These are phyloP conservation scores for Penicillium sumatraense DNA, from an alignment of 2,329 filamentous ascomycete species.

Conservation along the genomic window DNA sequence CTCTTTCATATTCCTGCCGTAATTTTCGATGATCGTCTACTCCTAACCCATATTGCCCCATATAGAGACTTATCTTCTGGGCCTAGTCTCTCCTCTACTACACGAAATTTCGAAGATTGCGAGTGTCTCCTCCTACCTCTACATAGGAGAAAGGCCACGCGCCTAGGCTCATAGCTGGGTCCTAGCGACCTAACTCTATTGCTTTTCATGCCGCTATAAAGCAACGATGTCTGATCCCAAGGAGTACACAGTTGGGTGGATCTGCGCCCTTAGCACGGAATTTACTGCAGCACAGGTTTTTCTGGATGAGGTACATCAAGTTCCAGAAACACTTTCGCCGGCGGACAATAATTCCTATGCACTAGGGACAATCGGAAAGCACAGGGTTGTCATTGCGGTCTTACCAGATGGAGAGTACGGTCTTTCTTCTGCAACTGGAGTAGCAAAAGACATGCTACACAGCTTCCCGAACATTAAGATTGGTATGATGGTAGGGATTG, in stretches of 20 bases:
- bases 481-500: slow-evolving; percentile 53
- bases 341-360: slow-evolving; percentile 34
- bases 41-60: too few relatives aligned
- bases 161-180: too few relatives aligned
- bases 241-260: slow-evolving; percentile 1
- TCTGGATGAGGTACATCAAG: slow-evolving; percentile 45
- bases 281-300: slow-evolving; percentile 43
- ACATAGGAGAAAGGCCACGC: too few relatives aligned
- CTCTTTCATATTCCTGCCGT: too few relatives aligned
- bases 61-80: too few relatives aligned
- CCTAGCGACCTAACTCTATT: too few relatives aligned
- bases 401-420: slow-evolving; percentile 38
- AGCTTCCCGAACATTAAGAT: slow-evolving; percentile 37
- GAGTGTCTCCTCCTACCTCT: too few relatives aligned
- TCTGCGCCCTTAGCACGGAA: slow-evolving; percentile 21
- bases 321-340: slow-evolving; percentile 16
- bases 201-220: too few relatives aligned
- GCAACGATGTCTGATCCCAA: slow-evolving; percentile 5
- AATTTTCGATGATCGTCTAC: too few relatives aligned
- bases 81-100: too few relatives aligned
- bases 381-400: slow-evolving; percentile 35
- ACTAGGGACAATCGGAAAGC: slow-evolving; percentile 4
- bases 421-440: slow-evolving; percentile 35
- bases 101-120: too few relatives aligned
- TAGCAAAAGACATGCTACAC: slow-evolving; percentile 37